A percentile compares a stretch with the other conserved stretches of the same genome.
Conservation (phyloP, 2,329 filamentous ascomycete genomes). For the Sporothrix schenckii region DNA sequence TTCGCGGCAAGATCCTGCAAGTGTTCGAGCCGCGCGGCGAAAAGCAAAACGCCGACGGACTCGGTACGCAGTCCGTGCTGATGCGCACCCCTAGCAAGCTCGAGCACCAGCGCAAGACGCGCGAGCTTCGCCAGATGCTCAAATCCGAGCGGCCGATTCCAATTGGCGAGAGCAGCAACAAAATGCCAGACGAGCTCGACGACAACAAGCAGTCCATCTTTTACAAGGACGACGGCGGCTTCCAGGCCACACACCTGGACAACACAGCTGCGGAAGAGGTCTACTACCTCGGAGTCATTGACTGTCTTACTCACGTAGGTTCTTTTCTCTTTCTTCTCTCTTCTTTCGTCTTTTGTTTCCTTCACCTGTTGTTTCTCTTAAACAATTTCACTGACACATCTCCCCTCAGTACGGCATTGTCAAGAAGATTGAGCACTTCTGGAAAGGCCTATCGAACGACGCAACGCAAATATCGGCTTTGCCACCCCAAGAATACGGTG, state of each 20-base stretch:
- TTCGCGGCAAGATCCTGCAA: constrained; percentile 84
- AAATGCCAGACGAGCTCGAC: constrained; percentile 88
- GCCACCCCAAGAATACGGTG: constrained; percentile 85
- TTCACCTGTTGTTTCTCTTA: background rate
- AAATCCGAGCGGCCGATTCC: constrained; percentile 92
- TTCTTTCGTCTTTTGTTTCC: background rate
- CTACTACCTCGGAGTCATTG: constrained; percentile 97
- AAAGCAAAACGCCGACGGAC: constrained; percentile 43
- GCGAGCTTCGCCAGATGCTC: constrained; percentile 88
- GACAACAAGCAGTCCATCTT: constrained; percentile 79
- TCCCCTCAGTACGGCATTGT: constrained; percentile 77
- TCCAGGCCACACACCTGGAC: constrained; percentile 89
- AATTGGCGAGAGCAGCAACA: constrained; percentile 77
- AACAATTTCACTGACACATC: constrained; percentile 31
- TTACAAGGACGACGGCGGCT: constrained; percentile 91
- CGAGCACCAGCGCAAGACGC: constrained; percentile 86
- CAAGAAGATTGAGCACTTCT: constrained; percentile 95
- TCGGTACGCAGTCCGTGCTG: constrained; percentile 62
- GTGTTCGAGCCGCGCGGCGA: constrained; percentile 91
- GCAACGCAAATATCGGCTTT: constrained; percentile 89
- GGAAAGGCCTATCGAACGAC: constrained; percentile 87
- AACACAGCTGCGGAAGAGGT: constrained; percentile 84
- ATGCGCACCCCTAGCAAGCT: constrained; percentile 91
- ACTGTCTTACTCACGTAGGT: constrained; percentile 94
- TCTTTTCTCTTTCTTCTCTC: constrained; percentile 37